Percentiles rank a stretch among this genome's conserved stretches.
Evolutionary conservation across 768 basidiomycete species (phyloP).

Genomic region (Lentinula edodes): DNA sequence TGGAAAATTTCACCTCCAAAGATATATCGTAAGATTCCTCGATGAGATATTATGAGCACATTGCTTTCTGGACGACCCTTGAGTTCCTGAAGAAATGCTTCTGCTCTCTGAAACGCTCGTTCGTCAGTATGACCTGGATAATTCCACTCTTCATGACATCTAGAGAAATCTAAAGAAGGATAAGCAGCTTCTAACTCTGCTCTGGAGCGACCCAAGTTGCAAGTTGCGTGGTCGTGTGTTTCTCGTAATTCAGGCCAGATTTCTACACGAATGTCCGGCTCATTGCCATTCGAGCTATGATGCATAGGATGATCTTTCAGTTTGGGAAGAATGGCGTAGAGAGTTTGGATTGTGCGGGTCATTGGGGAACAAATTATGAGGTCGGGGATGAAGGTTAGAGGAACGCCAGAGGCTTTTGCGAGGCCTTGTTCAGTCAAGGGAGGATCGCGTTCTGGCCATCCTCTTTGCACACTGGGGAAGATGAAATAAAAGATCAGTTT

Average conservation of each 20-base stretch:
- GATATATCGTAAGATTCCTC: slow-evolving; percentile 13
- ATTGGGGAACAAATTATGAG: slow-evolving; percentile 16
- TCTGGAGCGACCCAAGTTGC: slow-evolving; percentile 13
- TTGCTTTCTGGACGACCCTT: slow-evolving; percentile 7
- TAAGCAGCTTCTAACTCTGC: slow-evolving; percentile 4
- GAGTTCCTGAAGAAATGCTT: slow-evolving; percentile 7
- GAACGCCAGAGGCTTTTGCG: slow-evolving; percentile 6
- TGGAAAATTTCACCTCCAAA: slow-evolving; percentile 7
- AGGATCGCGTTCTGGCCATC: slow-evolving; percentile 14
- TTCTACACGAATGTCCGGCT: not conserved
- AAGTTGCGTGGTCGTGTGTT: slow-evolving; percentile 13
- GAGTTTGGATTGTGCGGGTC: slow-evolving; percentile 15
- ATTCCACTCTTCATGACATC: slow-evolving; percentile 13
- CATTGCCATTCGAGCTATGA: not conserved
- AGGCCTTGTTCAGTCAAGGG: slow-evolving; percentile 13
- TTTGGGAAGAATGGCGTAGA: slow-evolving; percentile 6
- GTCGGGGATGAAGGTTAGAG: slow-evolving; percentile 9
- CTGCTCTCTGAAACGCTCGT: slow-evolving; percentile 8
- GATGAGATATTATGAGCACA: slow-evolving; percentile 12
- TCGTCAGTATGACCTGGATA: slow-evolving; percentile 12
- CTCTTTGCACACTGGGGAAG: slow-evolving; percentile 11
- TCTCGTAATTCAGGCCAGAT: slow-evolving; percentile 16
- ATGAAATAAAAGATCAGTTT: not conserved
- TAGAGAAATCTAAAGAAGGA: slow-evolving; percentile 11
- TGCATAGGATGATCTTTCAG: not conserved